phyloP scores from a whole-genome alignment of 2,329 filamentous ascomycete species.

The Arachnopeziza araneosa region DNA sequence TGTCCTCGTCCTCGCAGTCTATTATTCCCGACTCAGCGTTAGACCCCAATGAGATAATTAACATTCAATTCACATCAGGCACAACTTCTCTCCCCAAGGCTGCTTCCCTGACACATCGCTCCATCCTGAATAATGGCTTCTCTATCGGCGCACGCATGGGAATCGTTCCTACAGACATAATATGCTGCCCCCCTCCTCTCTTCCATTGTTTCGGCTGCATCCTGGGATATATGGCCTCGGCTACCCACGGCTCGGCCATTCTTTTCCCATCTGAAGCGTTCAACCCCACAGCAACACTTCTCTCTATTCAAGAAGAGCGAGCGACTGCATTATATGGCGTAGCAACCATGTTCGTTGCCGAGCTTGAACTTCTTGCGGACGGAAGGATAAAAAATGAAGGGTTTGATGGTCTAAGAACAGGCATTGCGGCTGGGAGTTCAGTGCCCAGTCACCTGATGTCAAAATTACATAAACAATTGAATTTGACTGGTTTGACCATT shows the following conservation, averaged over 20 bases:
- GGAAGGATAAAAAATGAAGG: constrained; percentile 40
- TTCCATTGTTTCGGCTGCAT: constrained; percentile 91
- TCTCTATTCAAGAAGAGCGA: constrained; percentile 41
- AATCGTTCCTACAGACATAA: constrained; percentile 64
- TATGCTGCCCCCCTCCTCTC: constrained; percentile 80
- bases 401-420: constrained; percentile 69
- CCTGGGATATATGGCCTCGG: constrained; percentile 93
- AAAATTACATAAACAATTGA: constrained; percentile 65
- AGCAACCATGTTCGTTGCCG: constrained; percentile 88
- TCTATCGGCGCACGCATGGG: constrained; percentile 84
- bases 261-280: constrained; percentile 86
- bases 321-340: constrained; percentile 77
- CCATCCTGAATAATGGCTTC: constrained; percentile 88
- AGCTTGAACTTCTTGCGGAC: constrained; percentile 68
- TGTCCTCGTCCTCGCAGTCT: constrained; percentile 13
- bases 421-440: constrained; percentile 83
- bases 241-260: constrained; percentile 74
- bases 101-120: constrained; percentile 76
- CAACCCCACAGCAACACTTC: constrained; percentile 67
- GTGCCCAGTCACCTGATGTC: constrained; percentile 79
- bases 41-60: constrained; percentile 66
- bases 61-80: constrained; percentile 97
- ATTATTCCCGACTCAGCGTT: constrained; percentile 44
- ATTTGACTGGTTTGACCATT: constrained; percentile 78
- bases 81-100: constrained; percentile 90